These are phyloP conservation scores for Schwanniomyces etchellsii DNA, from an alignment of 1,139 yeast species.

Conservation along the genomic window DNA sequence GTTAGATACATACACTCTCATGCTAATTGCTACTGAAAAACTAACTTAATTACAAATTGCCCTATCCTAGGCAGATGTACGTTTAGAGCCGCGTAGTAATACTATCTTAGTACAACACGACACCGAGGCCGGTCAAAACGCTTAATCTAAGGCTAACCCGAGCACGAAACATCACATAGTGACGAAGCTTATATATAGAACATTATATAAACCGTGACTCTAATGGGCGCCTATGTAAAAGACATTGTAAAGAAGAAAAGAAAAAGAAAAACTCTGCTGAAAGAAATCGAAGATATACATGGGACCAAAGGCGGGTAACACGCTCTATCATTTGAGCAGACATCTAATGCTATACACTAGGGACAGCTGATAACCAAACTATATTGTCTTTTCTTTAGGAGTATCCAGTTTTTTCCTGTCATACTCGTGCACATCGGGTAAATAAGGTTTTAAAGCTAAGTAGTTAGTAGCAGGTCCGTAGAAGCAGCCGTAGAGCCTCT, in stretches of 20 bases:
- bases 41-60: too few species aligned
- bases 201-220: conserved; percentile 74
- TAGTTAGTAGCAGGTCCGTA: conserved; percentile 12
- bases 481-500: neutral
- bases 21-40: too few species aligned
- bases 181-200: conserved; percentile 46
- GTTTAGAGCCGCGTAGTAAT: conserved; percentile 71
- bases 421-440: conserved; percentile 59
- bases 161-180: conserved; percentile 65
- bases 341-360: too few species aligned
- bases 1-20: too few species aligned
- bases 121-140: conserved; percentile 56
- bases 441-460: conserved; percentile 37
- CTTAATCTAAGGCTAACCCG: conserved; percentile 83
- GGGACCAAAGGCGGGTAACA: neutral
- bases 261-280: conserved; percentile 2
- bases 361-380: too few species aligned
- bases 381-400: too few species aligned
- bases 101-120: conserved; percentile 48
- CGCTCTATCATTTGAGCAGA: too few species aligned
- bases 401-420: conserved; percentile 25
- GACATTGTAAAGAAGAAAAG: conserved; percentile 54
- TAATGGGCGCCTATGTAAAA: conserved; percentile 85
- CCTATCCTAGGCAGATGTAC: too few species aligned
- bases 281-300: neutral